Percentiles rank a stretch among this genome's conserved stretches.
These are phyloP conservation scores for Diaporthe nobilis DNA, from an alignment of 2,329 filamentous ascomycete genomes.

Conservation along the genomic window DNA sequence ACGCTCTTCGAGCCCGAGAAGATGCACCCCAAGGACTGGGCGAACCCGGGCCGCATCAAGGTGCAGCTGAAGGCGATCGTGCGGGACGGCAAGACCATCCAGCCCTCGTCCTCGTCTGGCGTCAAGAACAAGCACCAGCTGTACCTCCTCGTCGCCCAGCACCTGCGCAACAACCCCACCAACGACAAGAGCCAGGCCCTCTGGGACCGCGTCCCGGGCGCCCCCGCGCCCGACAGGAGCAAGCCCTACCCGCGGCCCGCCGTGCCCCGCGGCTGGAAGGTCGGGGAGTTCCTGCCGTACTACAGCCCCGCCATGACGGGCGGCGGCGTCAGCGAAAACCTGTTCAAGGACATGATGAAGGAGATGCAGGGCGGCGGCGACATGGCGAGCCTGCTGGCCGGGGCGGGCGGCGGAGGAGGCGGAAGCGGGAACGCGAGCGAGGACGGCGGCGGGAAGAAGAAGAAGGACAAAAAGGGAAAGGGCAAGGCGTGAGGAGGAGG, in stretches of 20 bases:
- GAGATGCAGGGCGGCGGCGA: slow-evolving; percentile 77
- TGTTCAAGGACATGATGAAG: slow-evolving; percentile 97
- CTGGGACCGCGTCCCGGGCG: slow-evolving; percentile 79
- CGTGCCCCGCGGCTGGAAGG: slow-evolving; percentile 91
- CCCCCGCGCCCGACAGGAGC: slow-evolving; percentile 73
- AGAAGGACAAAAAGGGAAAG: slow-evolving; percentile 66
- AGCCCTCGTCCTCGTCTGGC: slow-evolving; percentile 60
- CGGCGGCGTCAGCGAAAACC: slow-evolving; percentile 93
- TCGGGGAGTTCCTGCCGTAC: slow-evolving; percentile 85
- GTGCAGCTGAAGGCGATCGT: slow-evolving; percentile 73
- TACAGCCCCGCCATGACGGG: slow-evolving; percentile 92
- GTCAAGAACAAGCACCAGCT: slow-evolving; percentile 89
- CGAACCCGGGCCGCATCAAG: slow-evolving; percentile 91
- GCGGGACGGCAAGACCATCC: slow-evolving; percentile 45
- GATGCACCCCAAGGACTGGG: slow-evolving; percentile 96
- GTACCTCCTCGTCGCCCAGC: slow-evolving; percentile 82
- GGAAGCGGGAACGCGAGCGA: slow-evolving; percentile 47
- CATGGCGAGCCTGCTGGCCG: slow-evolving; percentile 49
- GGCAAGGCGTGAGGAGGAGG: slow-evolving; percentile 53
- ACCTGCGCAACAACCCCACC: slow-evolving; percentile 84
- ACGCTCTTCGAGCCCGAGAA: slow-evolving; percentile 92
- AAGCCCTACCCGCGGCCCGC: slow-evolving; percentile 80
- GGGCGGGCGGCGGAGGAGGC: slow-evolving; percentile 46
- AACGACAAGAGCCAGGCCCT: slow-evolving; percentile 77
- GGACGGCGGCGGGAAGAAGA: slow-evolving; percentile 52